A percentile compares a stretch with the other conserved stretches of the same genome.
These are phyloP conservation scores for Leptographium lundbergii DNA, from an alignment of 2,329 filamentous ascomycete species.

Conservation along the genomic window DNA sequence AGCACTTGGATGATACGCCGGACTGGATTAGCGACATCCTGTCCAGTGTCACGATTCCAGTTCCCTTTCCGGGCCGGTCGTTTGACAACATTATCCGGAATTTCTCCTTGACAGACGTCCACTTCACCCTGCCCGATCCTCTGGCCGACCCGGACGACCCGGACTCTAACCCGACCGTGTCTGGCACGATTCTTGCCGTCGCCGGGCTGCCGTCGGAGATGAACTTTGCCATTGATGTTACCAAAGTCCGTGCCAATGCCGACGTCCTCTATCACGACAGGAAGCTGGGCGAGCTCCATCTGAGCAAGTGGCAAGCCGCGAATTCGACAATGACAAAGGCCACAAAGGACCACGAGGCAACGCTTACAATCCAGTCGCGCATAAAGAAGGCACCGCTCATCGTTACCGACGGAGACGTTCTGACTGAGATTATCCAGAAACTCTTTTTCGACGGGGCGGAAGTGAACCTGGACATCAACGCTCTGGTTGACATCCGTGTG, in stretches of 20 bases:
- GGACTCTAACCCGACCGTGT: constrained; percentile 63
- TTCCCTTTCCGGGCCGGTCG: constrained; percentile 70
- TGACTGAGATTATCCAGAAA: constrained; percentile 68
- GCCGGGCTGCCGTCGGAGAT: constrained; percentile 73
- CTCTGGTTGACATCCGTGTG: constrained; percentile 71
- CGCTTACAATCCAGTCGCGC: constrained; percentile 60
- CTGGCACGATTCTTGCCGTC: constrained; percentile 68
- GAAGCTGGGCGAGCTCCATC: constrained; percentile 69
- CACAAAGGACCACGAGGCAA: constrained; percentile 42
- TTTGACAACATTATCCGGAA: constrained; percentile 78
- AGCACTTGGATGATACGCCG: constrained; percentile 55
- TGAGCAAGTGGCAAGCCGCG: constrained; percentile 72
- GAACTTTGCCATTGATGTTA: constrained; percentile 73
- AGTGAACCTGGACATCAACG: constrained; percentile 62
- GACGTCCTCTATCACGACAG: constrained; percentile 68
- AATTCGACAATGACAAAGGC: constrained; percentile 60
- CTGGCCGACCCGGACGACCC: constrained; percentile 64
- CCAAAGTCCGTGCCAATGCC: constrained; percentile 60
- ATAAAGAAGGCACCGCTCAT: constrained; percentile 70
- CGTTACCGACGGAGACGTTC: constrained; percentile 67
- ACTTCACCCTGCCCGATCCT: constrained; percentile 74
- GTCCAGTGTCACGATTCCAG: constrained; percentile 66
- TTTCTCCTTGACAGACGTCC: constrained; percentile 73
- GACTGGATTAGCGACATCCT: constrained; percentile 73
- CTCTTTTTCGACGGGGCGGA: constrained; percentile 62